Percentiles rank a stretch among this genome's conserved stretches.
Evolutionary conservation across 1,284 basidiomycete species (phyloP).

Genomic region (Austroboletus niveus): DNA sequence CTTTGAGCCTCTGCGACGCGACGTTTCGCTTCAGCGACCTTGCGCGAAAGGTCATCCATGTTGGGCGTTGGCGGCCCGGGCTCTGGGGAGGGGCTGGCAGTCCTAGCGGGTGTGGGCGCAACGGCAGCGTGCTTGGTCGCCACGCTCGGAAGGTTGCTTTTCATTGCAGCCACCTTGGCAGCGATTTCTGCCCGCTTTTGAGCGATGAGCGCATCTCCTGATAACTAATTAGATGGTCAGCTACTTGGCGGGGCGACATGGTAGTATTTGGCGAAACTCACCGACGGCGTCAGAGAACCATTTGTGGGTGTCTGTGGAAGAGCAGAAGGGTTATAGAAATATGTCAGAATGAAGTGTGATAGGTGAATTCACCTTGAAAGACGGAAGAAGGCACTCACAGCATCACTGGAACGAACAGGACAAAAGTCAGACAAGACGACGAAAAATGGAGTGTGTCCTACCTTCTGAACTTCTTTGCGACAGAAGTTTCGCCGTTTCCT

Average conservation of each 20-base stretch:
- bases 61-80: constrained; percentile 40
- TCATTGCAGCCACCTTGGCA: constrained; percentile 81
- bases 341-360: constrained; percentile 50
- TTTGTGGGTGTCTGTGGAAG: constrained; percentile 52
- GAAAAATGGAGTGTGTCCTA: constrained; percentile 32
- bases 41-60: constrained; percentile 63
- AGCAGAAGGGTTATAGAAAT: constrained; percentile 68
- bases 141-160: constrained; percentile 42
- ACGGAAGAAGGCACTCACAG: constrained; percentile 53
- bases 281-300: constrained; percentile 42
- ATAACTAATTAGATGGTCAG: constrained; percentile 34
- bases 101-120: constrained; percentile 25
- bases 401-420: constrained; percentile 45
- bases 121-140: constrained; percentile 21
- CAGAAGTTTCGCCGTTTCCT: constrained; percentile 46
- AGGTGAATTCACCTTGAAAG: constrained; percentile 69
- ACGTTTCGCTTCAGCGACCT: constrained; percentile 76
- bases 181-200: constrained; percentile 83
- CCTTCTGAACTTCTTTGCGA: constrained; percentile 71
- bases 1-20: constrained; percentile 78
- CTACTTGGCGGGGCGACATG: constrained; percentile 4
- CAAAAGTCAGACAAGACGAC: constrained; percentile 18
- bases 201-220: constrained; percentile 63
- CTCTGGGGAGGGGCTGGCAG: constrained; percentile 37
- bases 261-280: constrained; percentile 27